A percentile compares a stretch with the other conserved stretches of the same genome.
Conservation (phyloP, 257 asterid genomes). For the Solanum phureja region DNA sequence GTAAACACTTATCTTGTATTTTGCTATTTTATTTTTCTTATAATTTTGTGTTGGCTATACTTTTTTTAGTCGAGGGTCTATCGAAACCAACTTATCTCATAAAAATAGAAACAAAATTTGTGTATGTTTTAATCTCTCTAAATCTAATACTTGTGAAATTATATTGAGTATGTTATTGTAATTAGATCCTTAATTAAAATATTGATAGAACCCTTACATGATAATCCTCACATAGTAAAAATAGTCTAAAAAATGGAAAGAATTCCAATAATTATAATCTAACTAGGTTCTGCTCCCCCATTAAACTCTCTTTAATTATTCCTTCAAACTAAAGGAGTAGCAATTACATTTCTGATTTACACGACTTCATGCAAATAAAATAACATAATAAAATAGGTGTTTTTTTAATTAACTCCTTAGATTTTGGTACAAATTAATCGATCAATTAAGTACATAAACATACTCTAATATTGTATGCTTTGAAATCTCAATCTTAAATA, state of each 20-base stretch:
- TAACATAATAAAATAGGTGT: background rate
- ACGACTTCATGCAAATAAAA: background rate
- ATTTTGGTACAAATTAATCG: background rate
- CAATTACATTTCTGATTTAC: background rate
- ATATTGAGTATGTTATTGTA: no score
- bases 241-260: background rate
- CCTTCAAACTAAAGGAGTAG: background rate
- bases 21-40: no score
- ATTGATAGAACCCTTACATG: background rate
- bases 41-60: no score
- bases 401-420: background rate
- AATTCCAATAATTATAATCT: background rate
- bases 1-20: background rate
- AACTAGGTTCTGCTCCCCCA: background rate
- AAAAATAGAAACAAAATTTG: no score
- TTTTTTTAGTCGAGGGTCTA: no score
- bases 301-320: background rate
- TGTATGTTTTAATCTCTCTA: no score
- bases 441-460: background rate
- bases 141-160: no score
- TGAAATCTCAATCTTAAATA: no score
- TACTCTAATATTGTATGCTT: no score
- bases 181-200: no score
- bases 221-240: no score
- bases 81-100: fast-evolving